These are phyloP conservation scores for Heimioporus sp. DNA, from an alignment of 768 basidiomycete species.

Conservation along the genomic window DNA sequence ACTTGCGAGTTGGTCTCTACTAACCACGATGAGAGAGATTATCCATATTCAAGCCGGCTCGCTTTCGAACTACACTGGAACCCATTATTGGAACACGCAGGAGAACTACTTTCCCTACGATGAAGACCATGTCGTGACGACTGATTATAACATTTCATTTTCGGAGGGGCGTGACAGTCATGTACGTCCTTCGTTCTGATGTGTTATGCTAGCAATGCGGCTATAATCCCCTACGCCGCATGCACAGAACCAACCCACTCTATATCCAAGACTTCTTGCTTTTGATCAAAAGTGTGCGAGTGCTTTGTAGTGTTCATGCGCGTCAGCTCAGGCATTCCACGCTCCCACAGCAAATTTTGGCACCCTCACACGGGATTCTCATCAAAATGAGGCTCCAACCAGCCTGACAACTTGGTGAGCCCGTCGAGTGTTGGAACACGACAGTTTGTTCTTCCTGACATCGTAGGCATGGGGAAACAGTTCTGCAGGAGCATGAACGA, in stretches of 20 bases:
- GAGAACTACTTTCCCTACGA: conserved; percentile 61
- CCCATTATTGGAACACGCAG: conserved; percentile 84
- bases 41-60: conserved; percentile 74
- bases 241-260: conserved; percentile 36
- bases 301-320: not conserved
- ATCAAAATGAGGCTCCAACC: conserved; percentile 26
- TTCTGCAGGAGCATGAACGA: conserved; percentile 50
- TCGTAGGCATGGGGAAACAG: conserved; percentile 47
- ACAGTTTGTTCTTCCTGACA: conserved; percentile 1
- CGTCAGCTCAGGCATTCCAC: conserved; percentile 8
- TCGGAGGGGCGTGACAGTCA: conserved; percentile 52
- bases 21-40: conserved; percentile 64
- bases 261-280: conserved; percentile 61
- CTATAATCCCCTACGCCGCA: not conserved
- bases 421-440: not conserved
- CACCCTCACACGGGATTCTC: conserved; percentile 43
- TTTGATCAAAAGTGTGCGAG: conserved; percentile 65
- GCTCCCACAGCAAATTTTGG: conserved; percentile 60
- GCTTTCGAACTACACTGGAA: conserved; percentile 64
- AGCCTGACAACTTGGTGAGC: conserved; percentile 21
- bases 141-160: conserved; percentile 63
- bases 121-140: conserved; percentile 40
- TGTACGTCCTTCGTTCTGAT: conserved; percentile 35
- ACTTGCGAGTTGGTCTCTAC: not conserved
- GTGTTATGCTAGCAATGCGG: not conserved